phyloP scores from a whole-genome alignment of 306 rosid genomes.

The Quercus aquifolioides region DNA sequence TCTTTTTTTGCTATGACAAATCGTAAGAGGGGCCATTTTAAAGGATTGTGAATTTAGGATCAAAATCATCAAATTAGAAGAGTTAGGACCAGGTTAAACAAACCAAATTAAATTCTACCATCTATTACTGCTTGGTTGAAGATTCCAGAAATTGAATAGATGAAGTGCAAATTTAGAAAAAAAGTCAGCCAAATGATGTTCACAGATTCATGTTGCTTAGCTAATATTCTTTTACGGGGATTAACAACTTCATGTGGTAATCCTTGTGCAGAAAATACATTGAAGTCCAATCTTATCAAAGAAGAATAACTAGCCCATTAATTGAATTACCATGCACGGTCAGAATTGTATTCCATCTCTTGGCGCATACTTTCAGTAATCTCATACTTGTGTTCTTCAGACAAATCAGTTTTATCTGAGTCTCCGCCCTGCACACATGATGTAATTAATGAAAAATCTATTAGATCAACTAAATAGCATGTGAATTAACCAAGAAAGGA shows the following conservation, averaged over 20 bases:
- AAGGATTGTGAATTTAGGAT: not conserved
- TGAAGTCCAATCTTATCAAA: not conserved
- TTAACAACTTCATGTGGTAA: not conserved
- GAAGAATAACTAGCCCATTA: not conserved
- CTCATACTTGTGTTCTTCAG: slow-evolving; percentile 63
- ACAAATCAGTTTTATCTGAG: slow-evolving; percentile 35
- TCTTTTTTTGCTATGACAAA: not conserved
- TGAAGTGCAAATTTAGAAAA: not conserved
- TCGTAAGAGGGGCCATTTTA: too few species aligned
- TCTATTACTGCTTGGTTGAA: not conserved
- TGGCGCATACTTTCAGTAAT: slow-evolving; percentile 87
- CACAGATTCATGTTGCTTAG: not conserved
- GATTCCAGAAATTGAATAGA: slow-evolving; percentile 1
- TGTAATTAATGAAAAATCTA: slow-evolving; percentile 7
- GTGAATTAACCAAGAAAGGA: not conserved
- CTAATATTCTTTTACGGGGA: not conserved
- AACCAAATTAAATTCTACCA: not conserved
- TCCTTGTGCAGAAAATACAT: not conserved
- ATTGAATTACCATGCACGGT: slow-evolving; percentile 85
- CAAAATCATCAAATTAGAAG: not conserved
- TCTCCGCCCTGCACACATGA: slow-evolving; percentile 54
- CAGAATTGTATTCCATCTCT: slow-evolving; percentile 94
- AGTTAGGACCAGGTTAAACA: not conserved
- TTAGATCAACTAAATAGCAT: slow-evolving; percentile 1
- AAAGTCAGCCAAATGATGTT: slow-evolving; percentile 10